phyloP scores from a whole-genome alignment of 495 filamentous ascomycete species.

The Tuber borchii region DNA sequence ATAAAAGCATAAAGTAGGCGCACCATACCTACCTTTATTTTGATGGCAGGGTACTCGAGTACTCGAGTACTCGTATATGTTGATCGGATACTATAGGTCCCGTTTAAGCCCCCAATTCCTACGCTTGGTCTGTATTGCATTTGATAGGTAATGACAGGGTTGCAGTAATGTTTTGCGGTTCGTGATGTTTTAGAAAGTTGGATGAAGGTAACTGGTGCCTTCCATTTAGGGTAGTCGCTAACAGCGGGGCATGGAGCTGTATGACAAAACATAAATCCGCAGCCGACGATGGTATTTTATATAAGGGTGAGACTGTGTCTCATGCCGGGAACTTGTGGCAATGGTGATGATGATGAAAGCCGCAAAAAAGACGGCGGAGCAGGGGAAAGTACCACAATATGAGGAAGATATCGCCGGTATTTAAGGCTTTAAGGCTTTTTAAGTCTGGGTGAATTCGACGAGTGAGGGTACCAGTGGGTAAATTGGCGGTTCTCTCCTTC shows the following conservation, averaged over 20 bases:
- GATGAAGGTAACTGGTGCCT: background rate
- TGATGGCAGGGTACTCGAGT: background rate
- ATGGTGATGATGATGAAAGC: background rate
- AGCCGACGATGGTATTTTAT: background rate
- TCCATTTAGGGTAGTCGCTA: slow-evolving; percentile 4
- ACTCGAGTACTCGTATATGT: background rate
- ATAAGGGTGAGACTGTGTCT: background rate
- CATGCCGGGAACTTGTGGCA: background rate
- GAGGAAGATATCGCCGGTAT: background rate
- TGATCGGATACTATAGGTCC: background rate
- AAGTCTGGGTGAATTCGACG: background rate
- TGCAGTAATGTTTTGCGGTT: background rate
- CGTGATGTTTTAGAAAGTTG: background rate
- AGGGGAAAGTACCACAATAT: background rate
- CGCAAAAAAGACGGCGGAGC: background rate
- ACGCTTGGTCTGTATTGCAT: background rate
- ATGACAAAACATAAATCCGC: background rate
- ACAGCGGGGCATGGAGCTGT: background rate
- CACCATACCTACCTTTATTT: background rate
- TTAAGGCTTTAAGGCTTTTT: background rate
- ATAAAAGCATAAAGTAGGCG: background rate
- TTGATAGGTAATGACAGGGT: background rate
- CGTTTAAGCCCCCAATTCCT: background rate
- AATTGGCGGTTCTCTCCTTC: background rate
- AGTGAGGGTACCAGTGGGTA: background rate